Evolutionary conservation across 2,329 filamentous ascomycete genomes (phyloP), one percentile per base, ranked within the genome.

Genomic region (Hypoxylon sp.): DNA sequence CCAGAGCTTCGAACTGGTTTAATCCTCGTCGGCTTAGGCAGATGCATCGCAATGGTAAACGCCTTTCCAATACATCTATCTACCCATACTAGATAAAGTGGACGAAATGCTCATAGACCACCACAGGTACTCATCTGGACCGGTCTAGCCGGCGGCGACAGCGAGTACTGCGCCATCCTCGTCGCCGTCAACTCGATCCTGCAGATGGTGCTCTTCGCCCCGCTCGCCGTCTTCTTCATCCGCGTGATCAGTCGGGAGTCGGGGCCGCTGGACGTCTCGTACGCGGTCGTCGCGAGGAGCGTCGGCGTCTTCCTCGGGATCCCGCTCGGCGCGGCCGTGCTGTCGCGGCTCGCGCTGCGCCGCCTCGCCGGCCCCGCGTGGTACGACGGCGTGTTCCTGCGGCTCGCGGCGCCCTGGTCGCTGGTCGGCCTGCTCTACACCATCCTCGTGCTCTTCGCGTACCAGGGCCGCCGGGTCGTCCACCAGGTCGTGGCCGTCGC

Each of bases 11-110:
- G 87, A 1, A 84, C 87, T 41, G 92, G 92, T 0, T 79, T 95
- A 2, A 92, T 95, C 37, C 85, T 97, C 5, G 93, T 97, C 0
- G 93, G 93, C 0, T 80, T 97, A 1, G 93, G 91, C 4, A 82
- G 93, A 54, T 97, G 93, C 71, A 97, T 97, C 65, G 93, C 92
- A 30, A 97, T 97, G 93, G 92, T 90, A 74, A 62, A 78, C n/a
- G 68, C 41, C 47, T 20, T 20, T 19, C 56, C 24, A n/a, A 44
- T 20, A 13, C 22, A 15, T 6, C 4, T 6, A n/a, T n/a, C n/a
- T n/a, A 39, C 34, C 34, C 22, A 24, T n/a, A 39, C n/a, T 6
- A 13, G 43, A 26, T n/a, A 56, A 26, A 30, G 13, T 7, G 8
- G 11, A 32, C 30, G 3, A 26, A 32, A 49, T 6, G 3, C 37